These are phyloP conservation scores for Candolleomyces efflorescens DNA, from an alignment of 768 basidiomycete species.

Conservation along the genomic window DNA sequence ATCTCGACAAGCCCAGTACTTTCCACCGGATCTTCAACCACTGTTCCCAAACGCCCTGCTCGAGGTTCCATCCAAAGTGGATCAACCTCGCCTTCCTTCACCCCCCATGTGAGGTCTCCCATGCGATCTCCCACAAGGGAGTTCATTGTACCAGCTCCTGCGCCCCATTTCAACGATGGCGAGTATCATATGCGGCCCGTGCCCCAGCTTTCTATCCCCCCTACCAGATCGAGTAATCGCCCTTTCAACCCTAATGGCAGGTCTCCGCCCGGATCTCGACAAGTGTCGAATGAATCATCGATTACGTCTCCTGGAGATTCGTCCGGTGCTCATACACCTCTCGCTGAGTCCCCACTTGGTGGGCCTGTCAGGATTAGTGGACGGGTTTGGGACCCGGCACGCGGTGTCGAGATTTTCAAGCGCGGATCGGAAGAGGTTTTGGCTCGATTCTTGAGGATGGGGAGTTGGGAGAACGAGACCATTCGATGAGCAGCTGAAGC, in stretches of 20 bases:
- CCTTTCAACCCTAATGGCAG: constrained; percentile 15
- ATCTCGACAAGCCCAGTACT: not conserved
- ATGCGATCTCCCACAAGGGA: constrained; percentile 18
- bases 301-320: constrained; percentile 54
- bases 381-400: constrained; percentile 82
- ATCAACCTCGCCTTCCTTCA: not conserved
- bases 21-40: not conserved
- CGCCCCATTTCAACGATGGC: constrained; percentile 3
- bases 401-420: constrained; percentile 84
- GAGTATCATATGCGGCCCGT: constrained; percentile 1
- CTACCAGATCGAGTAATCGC: constrained; percentile 6
- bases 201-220: constrained; percentile 14
- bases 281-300: constrained; percentile 48
- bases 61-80: constrained; percentile 1
- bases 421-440: constrained; percentile 85
- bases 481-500: constrained; percentile 16
- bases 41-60: not conserved
- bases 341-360: constrained; percentile 25
- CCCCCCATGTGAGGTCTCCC: constrained; percentile 17
- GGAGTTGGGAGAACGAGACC: constrained; percentile 60
- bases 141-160: constrained; percentile 15
- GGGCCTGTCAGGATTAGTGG: constrained; percentile 41
- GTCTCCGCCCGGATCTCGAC: constrained; percentile 28
- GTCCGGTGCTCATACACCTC: constrained; percentile 46
- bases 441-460: constrained; percentile 76